phyloP scores from a whole-genome alignment of 2,329 filamentous ascomycete genomes.

The Cytospora schulzeri region DNA sequence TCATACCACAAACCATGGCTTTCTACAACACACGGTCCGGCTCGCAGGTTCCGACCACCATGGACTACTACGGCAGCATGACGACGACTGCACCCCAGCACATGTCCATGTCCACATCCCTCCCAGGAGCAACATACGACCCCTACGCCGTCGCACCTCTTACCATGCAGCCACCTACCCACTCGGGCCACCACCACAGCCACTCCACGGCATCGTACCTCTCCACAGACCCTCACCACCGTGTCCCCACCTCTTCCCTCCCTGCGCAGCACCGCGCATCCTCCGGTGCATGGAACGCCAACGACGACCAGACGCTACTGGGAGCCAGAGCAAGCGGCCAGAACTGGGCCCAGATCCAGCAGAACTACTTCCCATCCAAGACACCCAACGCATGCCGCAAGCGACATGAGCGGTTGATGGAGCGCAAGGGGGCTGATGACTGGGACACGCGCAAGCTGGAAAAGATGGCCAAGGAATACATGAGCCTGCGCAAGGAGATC shows the following conservation, averaged over 20 bases:
- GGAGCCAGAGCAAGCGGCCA: constrained; percentile 71
- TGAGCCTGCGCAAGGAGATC: constrained; percentile 77
- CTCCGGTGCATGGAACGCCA: constrained; percentile 70
- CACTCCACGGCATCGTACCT: constrained; percentile 40
- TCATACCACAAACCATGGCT: constrained; percentile 35
- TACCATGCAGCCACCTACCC: constrained; percentile 33
- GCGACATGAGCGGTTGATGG: constrained; percentile 81
- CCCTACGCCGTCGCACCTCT: constrained; percentile 39
- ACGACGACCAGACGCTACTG: constrained; percentile 75
- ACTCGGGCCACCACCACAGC: constrained; percentile 31
- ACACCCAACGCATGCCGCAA: constrained; percentile 85
- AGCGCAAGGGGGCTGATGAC: constrained; percentile 72
- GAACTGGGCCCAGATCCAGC: constrained; percentile 83
- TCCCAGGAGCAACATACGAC: constrained; percentile 37
- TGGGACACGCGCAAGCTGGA: constrained; percentile 79
- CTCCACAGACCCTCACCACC: constrained; percentile 41
- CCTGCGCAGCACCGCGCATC: constrained; percentile 55
- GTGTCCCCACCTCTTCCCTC: constrained; percentile 36
- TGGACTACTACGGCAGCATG: constrained; percentile 38
- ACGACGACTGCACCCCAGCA: constrained; percentile 31
- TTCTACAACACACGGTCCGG: constrained; percentile 36
- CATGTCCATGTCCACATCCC: constrained; percentile 31
- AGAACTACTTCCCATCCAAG: constrained; percentile 75
- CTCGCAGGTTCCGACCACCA: constrained; percentile 28
- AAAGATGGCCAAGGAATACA: constrained; percentile 75